A percentile compares a stretch with the other conserved stretches of the same genome.
These are phyloP conservation scores for Boletellus sp. DNA, from an alignment of 768 basidiomycete species.

Conservation along the genomic window DNA sequence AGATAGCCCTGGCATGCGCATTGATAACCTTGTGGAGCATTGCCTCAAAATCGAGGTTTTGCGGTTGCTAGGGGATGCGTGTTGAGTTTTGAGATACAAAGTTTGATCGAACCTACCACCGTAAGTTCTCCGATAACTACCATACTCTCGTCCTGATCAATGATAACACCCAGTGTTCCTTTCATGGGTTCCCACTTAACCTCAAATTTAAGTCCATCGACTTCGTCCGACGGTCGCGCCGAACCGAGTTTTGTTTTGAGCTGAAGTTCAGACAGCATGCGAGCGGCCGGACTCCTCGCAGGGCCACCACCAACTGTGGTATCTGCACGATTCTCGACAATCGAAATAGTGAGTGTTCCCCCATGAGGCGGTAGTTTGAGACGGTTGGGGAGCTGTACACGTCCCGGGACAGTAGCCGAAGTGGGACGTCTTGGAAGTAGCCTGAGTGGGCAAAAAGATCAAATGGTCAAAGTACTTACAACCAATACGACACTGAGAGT, in stretches of 20 bases:
- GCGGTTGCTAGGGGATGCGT: conserved; percentile 45
- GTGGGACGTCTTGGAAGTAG: conserved; percentile 36
- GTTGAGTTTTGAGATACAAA: neutral
- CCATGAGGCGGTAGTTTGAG: conserved; percentile 57
- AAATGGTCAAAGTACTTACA: conserved; percentile 45
- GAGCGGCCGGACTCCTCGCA: conserved; percentile 50
- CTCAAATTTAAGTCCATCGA: conserved; percentile 65
- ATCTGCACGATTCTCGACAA: conserved; percentile 49
- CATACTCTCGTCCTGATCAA: conserved; percentile 46
- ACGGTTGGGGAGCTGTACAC: conserved; percentile 26
- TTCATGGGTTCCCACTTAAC: conserved; percentile 76
- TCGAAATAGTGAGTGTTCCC: conserved; percentile 70
- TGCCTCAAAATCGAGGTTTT: conserved; percentile 70
- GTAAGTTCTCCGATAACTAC: conserved; percentile 41
- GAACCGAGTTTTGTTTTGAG: conserved; percentile 57
- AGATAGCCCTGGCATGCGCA: conserved; percentile 60
- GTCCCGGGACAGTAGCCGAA: conserved; percentile 27
- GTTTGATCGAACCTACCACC: conserved; percentile 48
- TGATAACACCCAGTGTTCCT: conserved; percentile 57
- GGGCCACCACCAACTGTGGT: conserved; percentile 41
- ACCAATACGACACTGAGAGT: conserved; percentile 82
- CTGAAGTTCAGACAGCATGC: conserved; percentile 59
- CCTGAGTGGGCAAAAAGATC: neutral
- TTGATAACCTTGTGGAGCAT: conserved; percentile 61
- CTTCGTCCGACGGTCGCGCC: conserved; percentile 63